phyloP scores from a whole-genome alignment of 495 filamentous ascomycete genomes.

The Penicillium waksmanii region DNA sequence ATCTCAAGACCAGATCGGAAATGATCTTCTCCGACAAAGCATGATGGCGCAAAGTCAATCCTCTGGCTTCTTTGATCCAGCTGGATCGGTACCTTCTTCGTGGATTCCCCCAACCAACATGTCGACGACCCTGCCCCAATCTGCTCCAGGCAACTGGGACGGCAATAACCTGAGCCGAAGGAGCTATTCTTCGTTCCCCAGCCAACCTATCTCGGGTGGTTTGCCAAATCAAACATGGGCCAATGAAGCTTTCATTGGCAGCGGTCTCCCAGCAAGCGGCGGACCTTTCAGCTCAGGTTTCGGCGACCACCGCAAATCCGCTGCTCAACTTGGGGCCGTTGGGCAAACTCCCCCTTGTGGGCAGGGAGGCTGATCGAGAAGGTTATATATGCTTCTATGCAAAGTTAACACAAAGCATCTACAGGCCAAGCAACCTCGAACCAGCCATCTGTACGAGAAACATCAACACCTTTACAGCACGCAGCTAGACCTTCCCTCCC shows the following conservation, averaged over 20 bases:
- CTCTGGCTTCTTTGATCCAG: slow-evolving; percentile 25
- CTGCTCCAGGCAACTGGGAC: slow-evolving; percentile 33
- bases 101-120: slow-evolving; percentile 33
- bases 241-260: slow-evolving; percentile 50
- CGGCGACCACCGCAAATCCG: slow-evolving; percentile 32
- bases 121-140: slow-evolving; percentile 21
- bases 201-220: slow-evolving; percentile 36
- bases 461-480: slow-evolving; percentile 2
- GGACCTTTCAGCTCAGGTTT: slow-evolving; percentile 32
- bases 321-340: slow-evolving; percentile 45
- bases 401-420: neutral
- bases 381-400: slow-evolving; percentile 5
- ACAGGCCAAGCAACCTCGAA: neutral
- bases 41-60: slow-evolving; percentile 34
- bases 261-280: slow-evolving; percentile 32
- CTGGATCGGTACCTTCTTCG: slow-evolving; percentile 29
- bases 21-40: slow-evolving; percentile 37
- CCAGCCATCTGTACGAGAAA: neutral
- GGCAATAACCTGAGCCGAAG: slow-evolving; percentile 24
- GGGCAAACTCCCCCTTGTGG: slow-evolving; percentile 53
- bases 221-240: slow-evolving; percentile 41
- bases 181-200: slow-evolving; percentile 30
- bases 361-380: slow-evolving; percentile 48
- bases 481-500: neutral
- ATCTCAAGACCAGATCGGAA: slow-evolving; percentile 33